Base-by-base conservation (phyloP, 2,329 filamentous ascomycete genomes). In the Ilyonectria mors-panacis region DNA sequence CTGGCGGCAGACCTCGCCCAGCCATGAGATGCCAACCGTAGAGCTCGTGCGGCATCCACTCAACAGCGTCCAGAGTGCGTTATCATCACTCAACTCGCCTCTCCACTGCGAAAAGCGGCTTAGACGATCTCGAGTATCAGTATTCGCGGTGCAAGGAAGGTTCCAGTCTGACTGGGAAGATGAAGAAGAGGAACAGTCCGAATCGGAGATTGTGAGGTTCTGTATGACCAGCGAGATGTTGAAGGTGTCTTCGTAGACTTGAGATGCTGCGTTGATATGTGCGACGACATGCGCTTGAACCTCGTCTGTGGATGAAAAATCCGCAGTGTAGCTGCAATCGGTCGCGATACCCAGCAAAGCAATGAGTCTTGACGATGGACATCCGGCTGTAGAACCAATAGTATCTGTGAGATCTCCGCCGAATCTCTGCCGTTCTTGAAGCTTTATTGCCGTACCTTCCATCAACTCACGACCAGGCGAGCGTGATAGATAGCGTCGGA, bases 271-370 rank as follows among this genome's bases (percentile, higher is more conserved):
- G 80, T 95, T 97, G 77, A 98, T 90, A 76, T 92, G 86, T n/a
- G 84, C 86, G 73, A 97, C 92, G 66, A 97, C 87, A 78, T 95
- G 94, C 58, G 86, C 76, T 56, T 90, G 86, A 4, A 90, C 88
- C 17, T 88, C 84, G 50, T 88, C 84, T 47, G 88, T 86, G 12
- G 85, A 87, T 59, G 87, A 86, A 79, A 97, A 95, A 6, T 86
- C 84, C 1, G 83, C 84, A 6, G 91, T 93, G 76, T 97, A 97
- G 6, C 89, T 91, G 82, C 94, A 98, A 79, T 98, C 94, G 0
- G 93, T 94, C 5, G 94, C 94, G 23, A 97, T 88, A n/a, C 95
- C 95, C n/a, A 98, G 88, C 47, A 97, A 85, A 1, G 95, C 94
- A 33, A 97, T 93, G 78, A 92, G 93, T 68, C 93, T 88, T 5